Evolutionary conservation across 2,329 filamentous ascomycete species (phyloP).

Genomic region (Teratosphaeria gauchensis): DNA sequence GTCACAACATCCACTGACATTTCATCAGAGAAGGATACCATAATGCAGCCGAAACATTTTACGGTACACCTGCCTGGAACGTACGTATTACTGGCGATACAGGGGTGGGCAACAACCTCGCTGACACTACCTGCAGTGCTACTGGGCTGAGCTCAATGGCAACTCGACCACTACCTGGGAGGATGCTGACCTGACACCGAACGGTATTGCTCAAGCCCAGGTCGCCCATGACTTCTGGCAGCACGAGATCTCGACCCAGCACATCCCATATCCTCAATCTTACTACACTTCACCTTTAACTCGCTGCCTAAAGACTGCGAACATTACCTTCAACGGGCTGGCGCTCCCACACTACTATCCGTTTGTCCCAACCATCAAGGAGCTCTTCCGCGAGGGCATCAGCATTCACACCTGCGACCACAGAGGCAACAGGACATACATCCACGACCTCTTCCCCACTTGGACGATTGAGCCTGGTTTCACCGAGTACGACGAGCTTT

Average conservation of each 20-base stretch:
- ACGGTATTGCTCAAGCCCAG: constrained; percentile 48
- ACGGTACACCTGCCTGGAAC: constrained; percentile 61
- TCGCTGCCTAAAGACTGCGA: constrained; percentile 54
- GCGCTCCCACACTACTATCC: constrained; percentile 41
- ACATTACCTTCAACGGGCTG: constrained; percentile 51
- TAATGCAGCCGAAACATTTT: constrained; percentile 55
- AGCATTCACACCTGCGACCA: constrained; percentile 60
- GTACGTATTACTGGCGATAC: constrained; percentile 29
- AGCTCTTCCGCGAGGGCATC: constrained; percentile 57
- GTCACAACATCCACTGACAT: background rate
- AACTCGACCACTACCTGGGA: constrained; percentile 56
- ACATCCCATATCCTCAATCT: constrained; percentile 51
- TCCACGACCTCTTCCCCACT: constrained; percentile 43
- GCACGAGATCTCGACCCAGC: constrained; percentile 42
- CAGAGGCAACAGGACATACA: constrained; percentile 46
- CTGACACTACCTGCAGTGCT: constrained; percentile 30
- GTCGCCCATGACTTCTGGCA: constrained; percentile 54
- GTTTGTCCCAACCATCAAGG: constrained; percentile 54
- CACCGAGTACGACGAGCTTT: constrained; percentile 47
- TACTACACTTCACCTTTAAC: constrained; percentile 58
- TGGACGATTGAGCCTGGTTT: constrained; percentile 53
- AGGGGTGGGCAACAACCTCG: constrained; percentile 38
- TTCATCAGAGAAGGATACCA: constrained; percentile 45
- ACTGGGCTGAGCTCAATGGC: constrained; percentile 55
- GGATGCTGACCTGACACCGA: constrained; percentile 51